Conservation (phyloP, 2,329 filamentous ascomycete genomes). For the Microdochium paspali region DNA sequence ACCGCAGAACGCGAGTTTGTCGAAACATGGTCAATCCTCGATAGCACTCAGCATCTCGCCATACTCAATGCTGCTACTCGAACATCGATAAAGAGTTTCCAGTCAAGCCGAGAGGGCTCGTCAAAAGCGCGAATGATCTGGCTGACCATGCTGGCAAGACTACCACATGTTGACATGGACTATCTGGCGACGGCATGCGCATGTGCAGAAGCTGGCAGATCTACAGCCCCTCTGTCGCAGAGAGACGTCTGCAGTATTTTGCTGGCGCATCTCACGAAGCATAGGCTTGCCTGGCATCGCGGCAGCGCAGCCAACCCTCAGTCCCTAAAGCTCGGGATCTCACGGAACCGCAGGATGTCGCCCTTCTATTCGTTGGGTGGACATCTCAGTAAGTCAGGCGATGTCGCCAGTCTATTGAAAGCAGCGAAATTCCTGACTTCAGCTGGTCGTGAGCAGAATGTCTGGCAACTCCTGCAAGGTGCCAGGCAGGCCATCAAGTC, state of each 20-base stretch:
- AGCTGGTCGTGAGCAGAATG: neutral
- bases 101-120: conserved; percentile 4
- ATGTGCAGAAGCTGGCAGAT: conserved; percentile 10
- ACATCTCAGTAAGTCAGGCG: neutral
- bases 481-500: neutral
- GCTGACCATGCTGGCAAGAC: conserved; percentile 16
- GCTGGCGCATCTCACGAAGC: conserved; percentile 3
- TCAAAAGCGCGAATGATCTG: conserved; percentile 11
- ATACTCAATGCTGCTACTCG: conserved; percentile 11
- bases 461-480: neutral
- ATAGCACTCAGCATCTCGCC: conserved; percentile 6
- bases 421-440: neutral
- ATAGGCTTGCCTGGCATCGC: neutral
- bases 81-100: conserved; percentile 5
- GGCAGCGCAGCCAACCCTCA: neutral
- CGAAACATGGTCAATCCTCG: conserved; percentile 7
- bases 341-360: neutral
- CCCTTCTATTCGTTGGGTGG: neutral
- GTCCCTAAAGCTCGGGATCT: neutral
- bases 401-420: neutral
- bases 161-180: conserved; percentile 10
- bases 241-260: conserved; percentile 15
- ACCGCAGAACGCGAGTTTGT: conserved; percentile 13
- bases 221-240: conserved; percentile 6
- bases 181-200: conserved; percentile 10